Conservation (phyloP, 768 basidiomycete genomes). For the Hypholoma fasciculare region DNA sequence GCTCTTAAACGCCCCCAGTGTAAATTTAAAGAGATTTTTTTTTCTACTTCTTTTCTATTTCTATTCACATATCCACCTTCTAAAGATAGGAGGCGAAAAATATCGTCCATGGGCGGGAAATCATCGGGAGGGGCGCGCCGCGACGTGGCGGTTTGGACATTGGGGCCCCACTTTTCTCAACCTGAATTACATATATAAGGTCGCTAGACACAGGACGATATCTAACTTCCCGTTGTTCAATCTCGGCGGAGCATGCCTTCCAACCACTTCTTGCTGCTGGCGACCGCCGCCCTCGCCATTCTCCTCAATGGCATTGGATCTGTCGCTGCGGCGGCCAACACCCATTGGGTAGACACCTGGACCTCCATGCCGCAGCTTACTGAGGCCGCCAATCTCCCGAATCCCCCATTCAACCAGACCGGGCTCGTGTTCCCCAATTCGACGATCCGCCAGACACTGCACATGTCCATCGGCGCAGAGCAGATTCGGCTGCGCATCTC, state of each 20-base stretch:
- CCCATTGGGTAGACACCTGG: conserved; percentile 36
- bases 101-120: neutral
- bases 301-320: conserved; percentile 2
- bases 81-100: neutral
- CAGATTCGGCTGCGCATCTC: conserved; percentile 46
- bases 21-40: neutral
- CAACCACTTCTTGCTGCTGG: neutral
- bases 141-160: neutral
- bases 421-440: conserved; percentile 40
- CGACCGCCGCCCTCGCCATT: neutral
- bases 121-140: neutral
- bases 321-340: neutral
- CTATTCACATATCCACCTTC: neutral
- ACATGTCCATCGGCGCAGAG: conserved; percentile 37
- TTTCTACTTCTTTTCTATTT: neutral
- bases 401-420: conserved; percentile 14
- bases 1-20: conserved; percentile 1
- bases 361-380: conserved; percentile 41
- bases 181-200: neutral
- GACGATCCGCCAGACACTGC: conserved; percentile 51
- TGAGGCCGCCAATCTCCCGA: conserved; percentile 34
- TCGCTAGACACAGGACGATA: neutral
- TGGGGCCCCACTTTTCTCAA: neutral
- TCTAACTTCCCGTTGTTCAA: neutral
- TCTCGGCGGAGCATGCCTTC: neutral